phyloP scores from a whole-genome alignment of 768 basidiomycete genomes.

The Xerocomellus dryophilus region DNA sequence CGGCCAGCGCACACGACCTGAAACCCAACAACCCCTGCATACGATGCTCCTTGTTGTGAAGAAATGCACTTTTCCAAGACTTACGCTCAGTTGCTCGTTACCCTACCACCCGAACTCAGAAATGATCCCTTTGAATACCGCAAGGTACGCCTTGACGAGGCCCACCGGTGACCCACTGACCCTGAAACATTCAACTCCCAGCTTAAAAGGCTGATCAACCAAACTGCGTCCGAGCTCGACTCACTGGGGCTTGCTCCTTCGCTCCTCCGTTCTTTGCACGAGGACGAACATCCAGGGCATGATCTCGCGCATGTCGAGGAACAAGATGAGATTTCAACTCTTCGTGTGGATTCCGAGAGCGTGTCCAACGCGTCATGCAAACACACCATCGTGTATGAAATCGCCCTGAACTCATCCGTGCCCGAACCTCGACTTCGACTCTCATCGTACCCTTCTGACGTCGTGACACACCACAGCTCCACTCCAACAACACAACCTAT shows the following conservation, averaged over 20 bases:
- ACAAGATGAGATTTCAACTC: not conserved
- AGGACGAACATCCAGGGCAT: conserved; percentile 5
- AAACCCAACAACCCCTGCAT: not conserved
- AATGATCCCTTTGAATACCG: conserved; percentile 83
- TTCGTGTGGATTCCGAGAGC: not conserved
- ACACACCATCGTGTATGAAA: conserved; percentile 52
- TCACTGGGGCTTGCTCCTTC: conserved; percentile 59
- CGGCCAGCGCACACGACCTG: not conserved
- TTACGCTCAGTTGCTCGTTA: conserved; percentile 57
- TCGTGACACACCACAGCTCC: not conserved
- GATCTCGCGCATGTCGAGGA: not conserved
- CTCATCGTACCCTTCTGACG: conserved; percentile 30
- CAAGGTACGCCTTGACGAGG: conserved; percentile 43
- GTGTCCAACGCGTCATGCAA: not conserved
- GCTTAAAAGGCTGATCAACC: conserved; percentile 90
- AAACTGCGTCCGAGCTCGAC: conserved; percentile 74
- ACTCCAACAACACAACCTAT: not conserved
- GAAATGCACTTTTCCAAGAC: conserved; percentile 75
- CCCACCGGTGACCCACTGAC: not conserved
- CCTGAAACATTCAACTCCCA: conserved; percentile 28
- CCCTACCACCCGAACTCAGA: conserved; percentile 73
- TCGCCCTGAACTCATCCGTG: conserved; percentile 43
- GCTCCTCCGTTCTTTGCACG: conserved; percentile 39
- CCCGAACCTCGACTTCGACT: conserved; percentile 60
- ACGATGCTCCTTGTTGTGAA: no score